A percentile compares a stretch with the other conserved stretches of the same genome.
These are phyloP conservation scores for Suillus subluteus DNA, from an alignment of 768 basidiomycete species.

Conservation along the genomic window DNA sequence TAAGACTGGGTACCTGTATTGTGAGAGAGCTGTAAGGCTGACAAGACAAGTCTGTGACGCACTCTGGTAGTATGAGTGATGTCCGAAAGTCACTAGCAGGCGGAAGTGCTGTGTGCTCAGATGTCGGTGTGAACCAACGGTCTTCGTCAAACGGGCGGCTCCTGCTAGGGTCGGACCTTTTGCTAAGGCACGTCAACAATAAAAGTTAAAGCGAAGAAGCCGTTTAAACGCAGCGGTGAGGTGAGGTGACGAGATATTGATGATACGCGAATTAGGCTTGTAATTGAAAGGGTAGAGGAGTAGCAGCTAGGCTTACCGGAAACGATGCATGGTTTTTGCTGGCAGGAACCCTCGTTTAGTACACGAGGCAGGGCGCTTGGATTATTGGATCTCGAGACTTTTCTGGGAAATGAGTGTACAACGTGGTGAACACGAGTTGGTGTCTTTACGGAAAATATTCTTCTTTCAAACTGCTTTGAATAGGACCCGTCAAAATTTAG, in stretches of 20 bases:
- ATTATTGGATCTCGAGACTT: conserved; percentile 28
- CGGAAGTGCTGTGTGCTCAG: conserved; percentile 57
- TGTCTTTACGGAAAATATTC: conserved; percentile 33
- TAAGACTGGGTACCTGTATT: conserved; percentile 54
- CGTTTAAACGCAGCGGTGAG: conserved; percentile 26
- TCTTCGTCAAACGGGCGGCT: conserved; percentile 45
- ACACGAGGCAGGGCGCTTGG: conserved; percentile 53
- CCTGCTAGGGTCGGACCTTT: conserved; percentile 71
- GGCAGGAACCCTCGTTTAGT: conserved; percentile 56
- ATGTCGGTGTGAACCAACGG: conserved; percentile 29
- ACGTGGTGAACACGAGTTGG: conserved; percentile 81
- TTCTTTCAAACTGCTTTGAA: conserved; percentile 17
- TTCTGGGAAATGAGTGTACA: conserved; percentile 48
- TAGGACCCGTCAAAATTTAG: conserved; percentile 1
- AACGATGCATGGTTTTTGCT: conserved; percentile 65
- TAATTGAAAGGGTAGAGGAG: conserved; percentile 31
- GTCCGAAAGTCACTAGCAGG: conserved; percentile 81
- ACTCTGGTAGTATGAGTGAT: conserved; percentile 86
- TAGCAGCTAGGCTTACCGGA: conserved; percentile 65
- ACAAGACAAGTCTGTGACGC: conserved; percentile 37
- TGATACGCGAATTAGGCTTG: conserved; percentile 24
- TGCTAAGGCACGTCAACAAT: conserved; percentile 46
- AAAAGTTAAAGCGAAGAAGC: conserved; percentile 26
- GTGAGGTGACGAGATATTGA: conserved; percentile 20
- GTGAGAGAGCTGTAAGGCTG: conserved; percentile 17